These are phyloP conservation scores for Pythium pyrilobum DNA, from an alignment of 352 stramenopile species.

Conservation along the genomic window DNA sequence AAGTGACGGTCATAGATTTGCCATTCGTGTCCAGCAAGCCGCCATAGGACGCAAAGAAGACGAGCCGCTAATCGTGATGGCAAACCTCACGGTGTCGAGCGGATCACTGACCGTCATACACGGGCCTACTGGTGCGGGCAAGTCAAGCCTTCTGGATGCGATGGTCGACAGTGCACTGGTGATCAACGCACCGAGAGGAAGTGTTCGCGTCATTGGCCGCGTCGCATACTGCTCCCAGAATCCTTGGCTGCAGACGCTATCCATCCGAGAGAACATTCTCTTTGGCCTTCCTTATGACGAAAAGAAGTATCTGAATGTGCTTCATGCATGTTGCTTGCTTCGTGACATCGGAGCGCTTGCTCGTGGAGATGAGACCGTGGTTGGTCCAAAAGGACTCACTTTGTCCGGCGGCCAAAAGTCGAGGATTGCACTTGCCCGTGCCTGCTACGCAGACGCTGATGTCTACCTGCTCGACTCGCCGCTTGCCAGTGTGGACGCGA, in stretches of 20 bases:
- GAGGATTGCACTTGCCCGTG: constrained; percentile 35
- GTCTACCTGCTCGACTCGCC: constrained; percentile 87
- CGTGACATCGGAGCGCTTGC: constrained; percentile 76
- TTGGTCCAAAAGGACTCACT: constrained; percentile 91
- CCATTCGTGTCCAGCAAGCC: not conserved
- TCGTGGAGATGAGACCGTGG: constrained; percentile 83
- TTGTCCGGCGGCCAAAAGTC: constrained; percentile 88
- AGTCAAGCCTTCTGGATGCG: constrained; percentile 19
- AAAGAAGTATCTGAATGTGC: constrained; percentile 30
- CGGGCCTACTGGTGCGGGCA: constrained; percentile 19
- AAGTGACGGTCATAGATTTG: not conserved
- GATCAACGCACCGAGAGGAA: not conserved
- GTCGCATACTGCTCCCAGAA: constrained; percentile 60
- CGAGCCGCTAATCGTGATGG: constrained; percentile 7
- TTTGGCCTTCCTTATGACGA: constrained; percentile 58
- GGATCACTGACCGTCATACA: constrained; percentile 24
- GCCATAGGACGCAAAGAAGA: not conserved
- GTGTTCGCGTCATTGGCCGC: constrained; percentile 4
- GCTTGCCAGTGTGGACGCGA: constrained; percentile 84
- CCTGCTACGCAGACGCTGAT: constrained; percentile 37
- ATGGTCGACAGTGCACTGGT: constrained; percentile 15
- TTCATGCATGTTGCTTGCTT: constrained; percentile 58
- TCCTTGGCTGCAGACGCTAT: constrained; percentile 90
- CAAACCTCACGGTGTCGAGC: not conserved
- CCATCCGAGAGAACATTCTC: constrained; percentile 89